Evolutionary conservation across 352 stramenopile species (phyloP).

Genomic region (Paralagenidium karlingii): DNA sequence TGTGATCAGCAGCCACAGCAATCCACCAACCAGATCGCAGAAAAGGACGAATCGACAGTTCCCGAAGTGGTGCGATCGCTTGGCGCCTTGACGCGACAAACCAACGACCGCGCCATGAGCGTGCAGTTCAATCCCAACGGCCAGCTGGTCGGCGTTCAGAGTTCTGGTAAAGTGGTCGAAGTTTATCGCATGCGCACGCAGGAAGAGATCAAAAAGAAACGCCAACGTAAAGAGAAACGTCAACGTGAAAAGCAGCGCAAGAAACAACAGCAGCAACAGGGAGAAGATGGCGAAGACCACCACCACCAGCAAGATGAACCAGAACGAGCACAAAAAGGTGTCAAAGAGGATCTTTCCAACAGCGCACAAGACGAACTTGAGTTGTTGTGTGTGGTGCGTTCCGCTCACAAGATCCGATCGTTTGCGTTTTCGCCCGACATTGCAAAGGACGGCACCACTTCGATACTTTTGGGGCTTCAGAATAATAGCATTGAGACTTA

Average conservation of each 20-base stretch:
- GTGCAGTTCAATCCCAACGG: constrained; percentile 45
- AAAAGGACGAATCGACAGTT: constrained; percentile 11
- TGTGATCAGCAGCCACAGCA: too few relatives aligned
- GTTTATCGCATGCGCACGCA: constrained; percentile 78
- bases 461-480: constrained; percentile 78
- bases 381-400: constrained; percentile 74
- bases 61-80: constrained; percentile 36
- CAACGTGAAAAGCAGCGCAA: constrained; percentile 81
- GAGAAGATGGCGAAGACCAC: constrained; percentile 10
- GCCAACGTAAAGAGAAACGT: constrained; percentile 80
- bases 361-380: constrained; percentile 77
- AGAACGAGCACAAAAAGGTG: constrained; percentile 5
- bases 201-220: constrained; percentile 88
- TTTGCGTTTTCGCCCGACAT: constrained; percentile 78
- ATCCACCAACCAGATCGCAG: constrained; percentile 4
- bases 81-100: constrained; percentile 60
- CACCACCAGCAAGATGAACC: constrained; percentile 9
- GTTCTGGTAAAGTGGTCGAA: constrained; percentile 83
- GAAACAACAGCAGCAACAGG: constrained; percentile 27
- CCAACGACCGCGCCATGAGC: constrained; percentile 52
- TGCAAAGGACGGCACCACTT: constrained; percentile 68
- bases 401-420: constrained; percentile 76
- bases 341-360: constrained; percentile 45
- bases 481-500: constrained; percentile 90
- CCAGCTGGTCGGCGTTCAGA: constrained; percentile 64